Conservation (phyloP, 257 asterid species). For the Fraxinus pennsylvanica region DNA sequence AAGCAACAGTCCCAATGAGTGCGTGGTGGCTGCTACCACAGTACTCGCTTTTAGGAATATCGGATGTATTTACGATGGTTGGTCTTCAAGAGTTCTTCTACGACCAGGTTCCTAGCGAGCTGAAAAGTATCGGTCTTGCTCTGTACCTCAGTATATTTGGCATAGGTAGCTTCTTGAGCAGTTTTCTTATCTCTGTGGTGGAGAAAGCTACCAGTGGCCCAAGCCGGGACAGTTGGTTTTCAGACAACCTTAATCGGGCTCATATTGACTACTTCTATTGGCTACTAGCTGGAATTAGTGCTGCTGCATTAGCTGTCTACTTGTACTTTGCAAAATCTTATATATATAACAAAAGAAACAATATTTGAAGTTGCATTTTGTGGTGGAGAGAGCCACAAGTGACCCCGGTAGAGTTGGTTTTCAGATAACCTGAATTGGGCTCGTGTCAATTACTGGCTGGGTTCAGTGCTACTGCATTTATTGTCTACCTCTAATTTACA, state of each 20-base stretch:
- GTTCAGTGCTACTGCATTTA: neutral
- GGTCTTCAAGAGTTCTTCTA: constrained; percentile 57
- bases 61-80: constrained; percentile 37
- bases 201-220: constrained; percentile 26
- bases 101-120: constrained; percentile 41
- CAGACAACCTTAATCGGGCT: constrained; percentile 47
- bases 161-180: constrained; percentile 38
- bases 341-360: constrained; percentile 12
- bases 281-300: constrained; percentile 38
- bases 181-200: constrained; percentile 38
- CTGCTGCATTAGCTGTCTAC: constrained; percentile 24
- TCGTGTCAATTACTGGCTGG: too few relatives aligned
- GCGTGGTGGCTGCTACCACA: constrained; percentile 63
- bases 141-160: constrained; percentile 42
- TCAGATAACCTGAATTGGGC: too few relatives aligned
- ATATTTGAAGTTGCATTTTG: neutral
- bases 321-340: constrained; percentile 35
- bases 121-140: constrained; percentile 46
- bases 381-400: too few relatives aligned
- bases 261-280: constrained; percentile 62
- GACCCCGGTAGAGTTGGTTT: too few relatives aligned
- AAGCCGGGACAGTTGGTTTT: constrained; percentile 43
- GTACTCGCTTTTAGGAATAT: constrained; percentile 33
- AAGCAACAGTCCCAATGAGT: constrained; percentile 47
- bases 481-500: neutral